Conservation (phyloP, 2,329 filamentous ascomycete genomes). For the Venturia asperata region DNA sequence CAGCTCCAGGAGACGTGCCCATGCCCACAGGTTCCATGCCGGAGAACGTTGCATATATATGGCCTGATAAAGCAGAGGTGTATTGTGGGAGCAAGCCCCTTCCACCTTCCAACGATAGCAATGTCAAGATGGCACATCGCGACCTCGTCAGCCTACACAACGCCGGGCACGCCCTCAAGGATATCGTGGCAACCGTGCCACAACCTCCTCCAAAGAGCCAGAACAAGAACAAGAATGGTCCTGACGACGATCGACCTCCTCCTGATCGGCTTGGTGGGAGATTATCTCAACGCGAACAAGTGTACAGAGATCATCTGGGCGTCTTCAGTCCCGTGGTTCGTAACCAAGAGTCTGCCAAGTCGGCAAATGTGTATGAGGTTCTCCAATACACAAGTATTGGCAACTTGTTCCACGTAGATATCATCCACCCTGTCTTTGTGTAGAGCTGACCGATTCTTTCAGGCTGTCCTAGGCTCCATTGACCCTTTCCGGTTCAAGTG, state of each 20-base stretch:
- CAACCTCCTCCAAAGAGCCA: too few species aligned
- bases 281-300: not conserved
- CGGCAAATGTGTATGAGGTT: not conserved
- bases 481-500: not conserved
- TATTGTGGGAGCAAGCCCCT: not conserved
- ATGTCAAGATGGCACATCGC: not conserved
- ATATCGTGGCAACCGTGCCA: not conserved
- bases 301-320: not conserved
- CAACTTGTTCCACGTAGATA: not conserved
- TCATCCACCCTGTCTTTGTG: not conserved
- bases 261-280: not conserved
- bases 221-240: too few species aligned
- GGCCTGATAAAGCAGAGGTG: not conserved
- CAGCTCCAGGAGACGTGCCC: not conserved
- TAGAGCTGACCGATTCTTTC: not conserved
- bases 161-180: not conserved
- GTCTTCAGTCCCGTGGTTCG: not conserved
- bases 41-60: constrained; percentile 1
- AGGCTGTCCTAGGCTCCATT: not conserved
- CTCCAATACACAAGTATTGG: not conserved
- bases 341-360: not conserved
- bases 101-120: not conserved
- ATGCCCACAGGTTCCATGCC: not conserved
- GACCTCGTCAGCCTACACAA: not conserved
- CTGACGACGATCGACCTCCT: not conserved